A percentile compares a stretch with the other conserved stretches of the same genome.
Evolutionary conservation across 805 yeast species (phyloP).

Genomic region (Suhomyces sp.): DNA sequence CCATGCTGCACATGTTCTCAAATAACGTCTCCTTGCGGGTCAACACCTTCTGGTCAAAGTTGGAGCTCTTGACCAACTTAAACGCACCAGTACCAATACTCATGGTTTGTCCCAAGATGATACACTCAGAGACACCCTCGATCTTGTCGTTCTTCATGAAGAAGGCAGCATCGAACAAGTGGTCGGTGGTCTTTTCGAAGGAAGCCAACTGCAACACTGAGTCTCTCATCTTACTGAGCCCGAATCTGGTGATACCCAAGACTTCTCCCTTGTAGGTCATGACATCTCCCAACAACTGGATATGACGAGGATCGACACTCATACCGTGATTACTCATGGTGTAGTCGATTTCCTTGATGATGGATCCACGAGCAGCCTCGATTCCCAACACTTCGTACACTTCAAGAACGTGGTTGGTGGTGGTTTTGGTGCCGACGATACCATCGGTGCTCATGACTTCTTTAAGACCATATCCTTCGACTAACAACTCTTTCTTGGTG

Average conservation of each 20-base stretch:
- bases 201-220: constrained; percentile 95
- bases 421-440: constrained; percentile 80
- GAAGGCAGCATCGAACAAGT: constrained; percentile 95
- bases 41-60: constrained; percentile 42
- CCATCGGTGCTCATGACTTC: constrained; percentile 98
- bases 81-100: constrained; percentile 96
- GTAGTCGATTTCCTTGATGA: constrained; percentile 90
- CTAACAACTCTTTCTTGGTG: constrained; percentile 83
- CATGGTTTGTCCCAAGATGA: constrained; percentile 97
- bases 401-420: constrained; percentile 90
- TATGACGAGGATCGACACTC: constrained; percentile 99
- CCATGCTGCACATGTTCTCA: constrained; percentile 38
- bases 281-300: constrained; percentile 94
- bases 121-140: constrained; percentile 98
- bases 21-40: constrained; percentile 43
- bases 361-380: constrained; percentile 94
- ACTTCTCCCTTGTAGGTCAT: constrained; percentile 99
- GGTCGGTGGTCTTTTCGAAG: constrained; percentile 97
- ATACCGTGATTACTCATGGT: constrained; percentile 99
- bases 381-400: constrained; percentile 88
- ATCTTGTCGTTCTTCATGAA: constrained; percentile 94
- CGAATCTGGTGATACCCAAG: constrained; percentile 95
- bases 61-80: constrained; percentile 67
- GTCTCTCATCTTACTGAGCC: constrained; percentile 97
- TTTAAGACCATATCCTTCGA: constrained; percentile 95